Evolutionary conservation across 2,329 filamentous ascomycete genomes (phyloP).

Genomic region (Ophiosphaerella korrae): DNA sequence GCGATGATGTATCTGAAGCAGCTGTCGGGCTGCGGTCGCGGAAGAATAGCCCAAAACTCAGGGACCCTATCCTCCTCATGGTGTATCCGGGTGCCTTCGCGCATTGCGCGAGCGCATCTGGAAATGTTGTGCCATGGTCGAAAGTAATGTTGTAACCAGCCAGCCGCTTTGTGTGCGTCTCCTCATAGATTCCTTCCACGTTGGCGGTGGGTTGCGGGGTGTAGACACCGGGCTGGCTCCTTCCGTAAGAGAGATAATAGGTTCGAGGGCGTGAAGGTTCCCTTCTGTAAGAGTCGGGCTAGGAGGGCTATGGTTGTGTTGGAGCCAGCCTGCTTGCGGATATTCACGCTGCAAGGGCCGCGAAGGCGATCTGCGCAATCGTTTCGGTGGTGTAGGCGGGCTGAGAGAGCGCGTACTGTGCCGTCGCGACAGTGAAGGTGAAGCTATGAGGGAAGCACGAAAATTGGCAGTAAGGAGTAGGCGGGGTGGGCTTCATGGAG

Average conservation of each 20-base stretch:
- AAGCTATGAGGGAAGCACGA: not conserved
- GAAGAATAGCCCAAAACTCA: constrained; percentile 11
- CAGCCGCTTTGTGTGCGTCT: no score
- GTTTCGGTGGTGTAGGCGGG: not conserved
- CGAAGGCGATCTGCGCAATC: not conserved
- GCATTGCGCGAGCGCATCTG: constrained; percentile 11
- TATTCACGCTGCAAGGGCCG: not conserved
- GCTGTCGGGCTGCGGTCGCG: constrained; percentile 17
- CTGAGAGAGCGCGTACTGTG: not conserved
- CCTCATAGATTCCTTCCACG: not conserved
- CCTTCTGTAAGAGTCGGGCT: constrained; percentile 9
- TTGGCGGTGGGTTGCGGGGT: constrained; percentile 16
- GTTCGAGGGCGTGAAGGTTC: constrained; percentile 11
- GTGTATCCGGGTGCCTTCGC: constrained; percentile 9
- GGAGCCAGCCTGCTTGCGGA: constrained; percentile 5
- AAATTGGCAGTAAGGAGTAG: not conserved
- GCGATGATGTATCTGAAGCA: constrained; percentile 20
- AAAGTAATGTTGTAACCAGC: no score
- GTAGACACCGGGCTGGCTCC: constrained; percentile 6
- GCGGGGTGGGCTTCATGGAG: not conserved
- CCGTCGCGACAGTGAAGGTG: not conserved
- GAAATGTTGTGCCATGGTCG: constrained; percentile 11
- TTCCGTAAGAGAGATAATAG: constrained; percentile 1
- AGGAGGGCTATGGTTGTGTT: constrained; percentile 1
- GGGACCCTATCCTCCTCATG: constrained; percentile 12